Evolutionary conservation across 2,329 filamentous ascomycete genomes (phyloP), one percentile per base, ranked within the genome.

Genomic region (Talaromyces sp.): DNA sequence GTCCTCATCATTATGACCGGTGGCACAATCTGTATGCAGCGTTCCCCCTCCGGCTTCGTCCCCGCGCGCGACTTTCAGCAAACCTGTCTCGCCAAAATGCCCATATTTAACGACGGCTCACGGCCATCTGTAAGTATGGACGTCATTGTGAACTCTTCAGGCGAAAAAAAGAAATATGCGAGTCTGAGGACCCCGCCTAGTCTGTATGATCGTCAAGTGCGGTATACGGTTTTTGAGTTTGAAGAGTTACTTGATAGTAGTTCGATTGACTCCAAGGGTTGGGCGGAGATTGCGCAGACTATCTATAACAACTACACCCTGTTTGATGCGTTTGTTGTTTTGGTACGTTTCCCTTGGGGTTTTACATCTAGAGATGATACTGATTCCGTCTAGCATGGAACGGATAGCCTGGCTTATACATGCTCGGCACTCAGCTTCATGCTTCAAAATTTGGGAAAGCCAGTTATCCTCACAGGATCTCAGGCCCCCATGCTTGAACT

Each of bases 1-100:
- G 90, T 97, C 13, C 83, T 97, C 69, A 90, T 97, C 72, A 91
- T 97, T 77, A 94, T 96, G 82, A 97, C 93, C 13, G 93, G 91
- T 74, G 80, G 76, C 63, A 80, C 78, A n/a, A 97, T 97, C 72
- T 97, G 92, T 80, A 97, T 97, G 93, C 88, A 90, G 74, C 89
- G 88, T 63, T 92, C 92, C 10, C 85, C 86, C 9, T 87, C 92
- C 69, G 93, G 93, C 1, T 87, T 96, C 62, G 84, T 95, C 41
- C 93, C 93, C 6, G 90, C 91, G 64, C 82, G 87, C 71, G 90
- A 90, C 3, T 97, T 97, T 75, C 82, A 96, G 52, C 86, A 95
- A 71, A 87, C 87, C 69, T 92, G 92, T 71, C 89, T 97, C 82
- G 89, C 90, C 3, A 90, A 90, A 9, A 85, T 91, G 37, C 91